Conservation (phyloP, 2,329 filamentous ascomycete species). For the Pleomassaria siparia region DNA sequence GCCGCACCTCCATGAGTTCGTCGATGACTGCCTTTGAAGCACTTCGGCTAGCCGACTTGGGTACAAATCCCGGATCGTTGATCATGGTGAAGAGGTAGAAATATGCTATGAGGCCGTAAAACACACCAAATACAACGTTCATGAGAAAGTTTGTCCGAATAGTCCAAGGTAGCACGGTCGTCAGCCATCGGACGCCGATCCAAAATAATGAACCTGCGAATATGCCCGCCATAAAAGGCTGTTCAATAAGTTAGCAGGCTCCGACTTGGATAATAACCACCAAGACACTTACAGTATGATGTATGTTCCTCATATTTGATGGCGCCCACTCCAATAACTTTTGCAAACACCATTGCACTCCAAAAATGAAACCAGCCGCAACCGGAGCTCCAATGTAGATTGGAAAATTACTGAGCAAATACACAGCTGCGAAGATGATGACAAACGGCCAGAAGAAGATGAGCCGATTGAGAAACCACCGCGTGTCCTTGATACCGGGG, state of each 20-base stretch:
- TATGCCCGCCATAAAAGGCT: conserved; percentile 92
- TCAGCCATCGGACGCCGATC: conserved; percentile 74
- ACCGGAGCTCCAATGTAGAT: conserved; percentile 77
- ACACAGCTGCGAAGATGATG: conserved; percentile 70
- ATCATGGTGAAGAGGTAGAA: conserved; percentile 88
- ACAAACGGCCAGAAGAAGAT: conserved; percentile 88
- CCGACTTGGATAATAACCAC: neutral
- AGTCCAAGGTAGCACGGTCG: conserved; percentile 71
- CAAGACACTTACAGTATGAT: conserved; percentile 70
- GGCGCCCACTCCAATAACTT: conserved; percentile 81
- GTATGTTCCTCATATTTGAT: conserved; percentile 83
- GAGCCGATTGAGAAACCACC: conserved; percentile 77
- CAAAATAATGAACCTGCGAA: conserved; percentile 86
- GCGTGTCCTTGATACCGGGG: conserved; percentile 73
- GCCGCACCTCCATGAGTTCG: conserved; percentile 79
- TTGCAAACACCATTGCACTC: conserved; percentile 75
- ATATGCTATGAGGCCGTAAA: conserved; percentile 70
- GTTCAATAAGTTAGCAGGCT: conserved; percentile 12
- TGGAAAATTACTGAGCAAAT: conserved; percentile 71
- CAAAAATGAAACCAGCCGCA: conserved; percentile 65
- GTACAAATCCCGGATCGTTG: conserved; percentile 88
- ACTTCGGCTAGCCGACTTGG: conserved; percentile 83
- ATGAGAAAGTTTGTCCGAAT: conserved; percentile 68
- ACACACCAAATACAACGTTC: conserved; percentile 72
- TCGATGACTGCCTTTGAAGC: conserved; percentile 89